Evolutionary conservation across 164 flowering plant species (phyloP), one percentile per base, ranked within the genome.

Genomic region (Akebia trifoliata): DNA sequence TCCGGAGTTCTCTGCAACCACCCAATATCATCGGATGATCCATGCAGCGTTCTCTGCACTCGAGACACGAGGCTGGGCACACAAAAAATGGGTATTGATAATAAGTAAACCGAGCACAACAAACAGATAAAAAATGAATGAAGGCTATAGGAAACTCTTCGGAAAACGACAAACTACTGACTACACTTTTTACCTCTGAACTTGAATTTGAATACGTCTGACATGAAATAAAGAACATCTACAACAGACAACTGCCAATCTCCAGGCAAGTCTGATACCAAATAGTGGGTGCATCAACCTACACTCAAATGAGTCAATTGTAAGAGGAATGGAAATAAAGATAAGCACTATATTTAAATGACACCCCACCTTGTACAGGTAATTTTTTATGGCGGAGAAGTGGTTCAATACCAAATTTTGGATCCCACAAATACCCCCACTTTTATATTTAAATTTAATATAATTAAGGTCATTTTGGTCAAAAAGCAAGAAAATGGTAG

Each of bases 11-110:
- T 54, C 44, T 82, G 94, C 78, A 91, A 63, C 97, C 94, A 91
- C 56, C 97, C 96, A 74, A 91, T 86, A 72, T 91, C 94, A 72
- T 73, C 80, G 47, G 90, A 73, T 60, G 97, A 91, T 21, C 96
- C 97, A 47, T 48, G 78, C 65, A 91, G 63, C 15, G 90, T 78
- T 65, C 25, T 88, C 32, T 52, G 63, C n/a, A 81, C 59, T 38
- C 92, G 80, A 61, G 79, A 77, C 39, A 71, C 50, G 32, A 80
- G 22, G 39, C 92, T 91, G 78, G 56, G n/a, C n/a, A 62, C 48
- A 65, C 11, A 51, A 14, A 52, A 64, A 63, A 59, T 15, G 55
- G 10, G 12, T 20, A 35, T 20, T 8, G 17, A 45, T 62, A 20
- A 44, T 26, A 62, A 38, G 10, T 14, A 49, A 50, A 55, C 26